Percentiles rank a stretch among this genome's conserved stretches.
Evolutionary conservation across 2,329 filamentous ascomycete genomes (phyloP).

Genomic region (Byssoonygena ceratinophila): DNA sequence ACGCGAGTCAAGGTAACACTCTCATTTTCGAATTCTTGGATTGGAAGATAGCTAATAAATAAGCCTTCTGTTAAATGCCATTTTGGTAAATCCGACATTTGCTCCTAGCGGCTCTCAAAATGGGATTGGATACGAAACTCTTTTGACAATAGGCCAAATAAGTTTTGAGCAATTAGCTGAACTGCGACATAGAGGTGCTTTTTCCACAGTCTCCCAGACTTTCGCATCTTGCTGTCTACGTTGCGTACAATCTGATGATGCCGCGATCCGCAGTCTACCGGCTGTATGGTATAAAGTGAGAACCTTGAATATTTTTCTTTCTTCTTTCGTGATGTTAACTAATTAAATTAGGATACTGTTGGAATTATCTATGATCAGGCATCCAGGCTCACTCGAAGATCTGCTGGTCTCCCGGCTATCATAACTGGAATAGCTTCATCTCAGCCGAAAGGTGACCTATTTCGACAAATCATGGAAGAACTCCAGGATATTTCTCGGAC

Average conservation of each 20-base stretch:
- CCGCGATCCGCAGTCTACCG: conserved; percentile 42
- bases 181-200: conserved; percentile 80
- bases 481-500: conserved; percentile 32
- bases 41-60: neutral
- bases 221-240: conserved; percentile 70
- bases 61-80: conserved; percentile 60
- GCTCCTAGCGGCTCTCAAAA: conserved; percentile 33
- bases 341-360: conserved; percentile 42
- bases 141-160: conserved; percentile 57
- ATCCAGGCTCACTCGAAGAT: conserved; percentile 73
- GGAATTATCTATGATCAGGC: conserved; percentile 62
- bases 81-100: conserved; percentile 47
- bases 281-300: conserved; percentile 60
- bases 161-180: conserved; percentile 74
- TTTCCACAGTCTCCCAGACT: conserved; percentile 82
- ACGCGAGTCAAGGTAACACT: conserved; percentile 73
- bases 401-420: conserved; percentile 80
- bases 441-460: conserved; percentile 44
- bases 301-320: no score
- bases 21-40: neutral
- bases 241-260: conserved; percentile 44
- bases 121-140: conserved; percentile 46
- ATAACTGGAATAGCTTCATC: conserved; percentile 64
- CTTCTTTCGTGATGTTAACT: conserved; percentile 10
- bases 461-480: conserved; percentile 34